A percentile compares a stretch with the other conserved stretches of the same genome.
Conservation (phyloP, 73 alveolate genomes). For the Tetrahymena malaccensis region DNA sequence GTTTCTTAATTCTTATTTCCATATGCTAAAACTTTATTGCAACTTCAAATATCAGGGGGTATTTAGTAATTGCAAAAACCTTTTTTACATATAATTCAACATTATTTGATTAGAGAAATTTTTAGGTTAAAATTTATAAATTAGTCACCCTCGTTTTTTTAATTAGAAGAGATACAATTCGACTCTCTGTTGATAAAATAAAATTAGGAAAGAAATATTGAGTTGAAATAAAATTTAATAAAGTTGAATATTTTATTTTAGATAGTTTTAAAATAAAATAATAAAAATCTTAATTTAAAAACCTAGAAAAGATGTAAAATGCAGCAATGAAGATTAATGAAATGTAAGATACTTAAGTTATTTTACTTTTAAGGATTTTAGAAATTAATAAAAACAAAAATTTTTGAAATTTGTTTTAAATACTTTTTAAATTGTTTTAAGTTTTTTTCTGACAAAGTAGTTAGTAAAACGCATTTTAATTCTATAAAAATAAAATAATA, state of each 20-base stretch:
- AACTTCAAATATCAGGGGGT: not conserved
- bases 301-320: not conserved
- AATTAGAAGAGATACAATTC: not conserved
- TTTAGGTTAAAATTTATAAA: not conserved
- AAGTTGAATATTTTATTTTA: not conserved
- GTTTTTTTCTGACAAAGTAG: no score
- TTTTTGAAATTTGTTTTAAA: no score
- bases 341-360: no score
- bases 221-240: not conserved
- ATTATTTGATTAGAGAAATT: not conserved
- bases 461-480: no score
- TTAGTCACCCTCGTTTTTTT: not conserved
- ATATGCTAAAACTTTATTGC: not conserved
- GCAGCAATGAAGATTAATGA: not conserved
- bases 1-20: not conserved
- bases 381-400: no score
- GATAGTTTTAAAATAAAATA: not conserved
- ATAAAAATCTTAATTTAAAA: no score
- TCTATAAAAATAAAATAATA: no score
- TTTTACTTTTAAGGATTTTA: not conserved
- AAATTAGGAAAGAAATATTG: not conserved
- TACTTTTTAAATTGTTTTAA: no score
- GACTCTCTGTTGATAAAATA: not conserved
- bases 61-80: not conserved
- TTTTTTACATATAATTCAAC: not conserved